phyloP scores from a whole-genome alignment of 2,329 filamentous ascomycete genomes.

The Exophiala alcalophila region DNA sequence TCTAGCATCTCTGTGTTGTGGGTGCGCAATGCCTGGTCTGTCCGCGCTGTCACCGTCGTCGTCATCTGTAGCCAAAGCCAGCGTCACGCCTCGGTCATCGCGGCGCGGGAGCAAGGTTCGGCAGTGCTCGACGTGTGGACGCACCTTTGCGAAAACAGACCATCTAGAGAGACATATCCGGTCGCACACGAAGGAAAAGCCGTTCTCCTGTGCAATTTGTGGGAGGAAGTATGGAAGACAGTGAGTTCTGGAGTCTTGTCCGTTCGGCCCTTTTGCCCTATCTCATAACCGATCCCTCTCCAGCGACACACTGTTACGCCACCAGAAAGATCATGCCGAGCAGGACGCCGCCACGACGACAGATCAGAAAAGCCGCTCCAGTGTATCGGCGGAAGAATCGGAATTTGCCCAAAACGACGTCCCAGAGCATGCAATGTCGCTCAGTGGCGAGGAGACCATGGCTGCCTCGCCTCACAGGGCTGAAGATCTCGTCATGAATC shows the following conservation, averaged over 20 bases:
- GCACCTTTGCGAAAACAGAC: conserved; percentile 34
- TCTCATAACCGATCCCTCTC: not conserved
- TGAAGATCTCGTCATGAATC: conserved; percentile 1
- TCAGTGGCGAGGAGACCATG: not conserved
- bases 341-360: conserved; percentile 1
- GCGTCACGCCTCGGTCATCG: too few relatives aligned
- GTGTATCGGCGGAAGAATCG: conserved; percentile 1
- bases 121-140: conserved; percentile 27
- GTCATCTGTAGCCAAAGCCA: too few relatives aligned
- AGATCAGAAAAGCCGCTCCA: not conserved
- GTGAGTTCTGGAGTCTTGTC: conserved; percentile 22
- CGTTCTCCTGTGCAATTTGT: conserved; percentile 30
- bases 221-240: conserved; percentile 26
- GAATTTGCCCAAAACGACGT: conserved; percentile 3
- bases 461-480: conserved; percentile 1
- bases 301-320: conserved; percentile 26
- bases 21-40: conserved; percentile 12
- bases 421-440: not conserved
- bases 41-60: not conserved
- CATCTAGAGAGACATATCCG: conserved; percentile 36
- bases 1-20: too few relatives aligned
- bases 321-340: conserved; percentile 23
- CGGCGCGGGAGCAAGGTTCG: conserved; percentile 19
- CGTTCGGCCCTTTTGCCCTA: not conserved
- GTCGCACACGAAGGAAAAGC: conserved; percentile 36